These are phyloP conservation scores for Gyromitra esculenta DNA, from an alignment of 2,329 filamentous ascomycete genomes.

Conservation along the genomic window DNA sequence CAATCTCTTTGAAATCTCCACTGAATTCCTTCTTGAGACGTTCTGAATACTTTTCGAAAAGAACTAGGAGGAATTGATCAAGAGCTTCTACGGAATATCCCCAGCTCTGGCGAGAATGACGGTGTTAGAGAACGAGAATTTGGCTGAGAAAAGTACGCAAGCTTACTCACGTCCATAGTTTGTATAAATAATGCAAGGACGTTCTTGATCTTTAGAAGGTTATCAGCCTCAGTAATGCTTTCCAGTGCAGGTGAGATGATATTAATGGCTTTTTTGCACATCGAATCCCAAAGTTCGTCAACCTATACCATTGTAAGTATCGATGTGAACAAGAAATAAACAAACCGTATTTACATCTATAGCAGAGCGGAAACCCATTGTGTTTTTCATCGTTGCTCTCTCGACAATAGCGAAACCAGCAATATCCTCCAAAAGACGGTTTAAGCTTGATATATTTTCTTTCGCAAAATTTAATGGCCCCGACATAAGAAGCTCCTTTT, in stretches of 20 bases:
- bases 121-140: conserved; percentile 19
- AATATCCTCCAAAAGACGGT: conserved; percentile 84
- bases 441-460: conserved; percentile 86
- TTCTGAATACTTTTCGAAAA: conserved; percentile 95
- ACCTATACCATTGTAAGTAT: conserved; percentile 66
- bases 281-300: conserved; percentile 98
- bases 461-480: conserved; percentile 77
- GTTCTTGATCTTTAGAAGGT: conserved; percentile 92
- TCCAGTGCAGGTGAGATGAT: conserved; percentile 82
- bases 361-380: conserved; percentile 80
- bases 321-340: neutral
- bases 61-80: conserved; percentile 82
- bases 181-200: conserved; percentile 94
- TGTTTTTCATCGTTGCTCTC: conserved; percentile 87
- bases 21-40: conserved; percentile 90
- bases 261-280: conserved; percentile 87
- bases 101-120: conserved; percentile 72
- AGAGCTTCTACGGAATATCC: conserved; percentile 83
- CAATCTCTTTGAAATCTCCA: conserved; percentile 91
- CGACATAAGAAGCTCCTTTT: conserved; percentile 90
- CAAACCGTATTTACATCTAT: conserved; percentile 73
- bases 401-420: conserved; percentile 97
- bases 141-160: neutral
- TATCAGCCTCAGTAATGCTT: conserved; percentile 85
- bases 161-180: conserved; percentile 82